These are phyloP conservation scores for Pestalotiopsis sp. DNA, from an alignment of 2,329 filamentous ascomycete genomes.

Conservation along the genomic window DNA sequence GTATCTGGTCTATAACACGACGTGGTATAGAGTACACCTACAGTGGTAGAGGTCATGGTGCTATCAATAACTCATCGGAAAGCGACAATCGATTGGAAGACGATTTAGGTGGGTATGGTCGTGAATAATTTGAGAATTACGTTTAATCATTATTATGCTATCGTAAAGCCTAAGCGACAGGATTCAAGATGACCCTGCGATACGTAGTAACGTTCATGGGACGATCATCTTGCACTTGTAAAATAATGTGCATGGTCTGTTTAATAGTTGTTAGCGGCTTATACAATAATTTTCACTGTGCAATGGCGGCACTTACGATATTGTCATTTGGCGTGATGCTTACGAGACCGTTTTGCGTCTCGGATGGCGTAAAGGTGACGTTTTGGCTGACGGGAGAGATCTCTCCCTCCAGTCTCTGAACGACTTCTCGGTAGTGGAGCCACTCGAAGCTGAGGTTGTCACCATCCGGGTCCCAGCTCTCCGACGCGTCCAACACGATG, in stretches of 20 bases:
- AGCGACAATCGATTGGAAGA: not conserved
- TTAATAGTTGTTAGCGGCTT: not conserved
- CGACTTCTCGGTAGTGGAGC: slow-evolving; percentile 6
- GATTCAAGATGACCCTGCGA: not conserved
- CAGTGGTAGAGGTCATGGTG: no score
- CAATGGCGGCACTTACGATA: not conserved
- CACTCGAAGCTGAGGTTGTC: slow-evolving; percentile 4
- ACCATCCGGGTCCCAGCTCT: slow-evolving; percentile 7
- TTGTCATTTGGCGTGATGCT: not conserved
- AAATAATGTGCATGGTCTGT: slow-evolving; percentile 1
- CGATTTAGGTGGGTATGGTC: not conserved
- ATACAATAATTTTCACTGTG: not conserved
- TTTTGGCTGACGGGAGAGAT: not conserved
- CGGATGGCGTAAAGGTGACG: not conserved
- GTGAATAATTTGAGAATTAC: not conserved
- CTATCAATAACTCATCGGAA: no score
- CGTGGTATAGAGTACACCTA: no score
- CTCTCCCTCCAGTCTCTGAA: not conserved
- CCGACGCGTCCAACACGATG: not conserved
- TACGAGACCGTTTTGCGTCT: not conserved
- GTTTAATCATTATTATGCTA: not conserved
- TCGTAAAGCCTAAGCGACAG: not conserved
- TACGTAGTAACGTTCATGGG: not conserved
- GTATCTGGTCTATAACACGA: no score
- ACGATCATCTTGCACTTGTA: slow-evolving; percentile 1